Evolutionary conservation across 78 protist species (phyloP).

Genomic region (Chrysochromulina parva): DNA sequence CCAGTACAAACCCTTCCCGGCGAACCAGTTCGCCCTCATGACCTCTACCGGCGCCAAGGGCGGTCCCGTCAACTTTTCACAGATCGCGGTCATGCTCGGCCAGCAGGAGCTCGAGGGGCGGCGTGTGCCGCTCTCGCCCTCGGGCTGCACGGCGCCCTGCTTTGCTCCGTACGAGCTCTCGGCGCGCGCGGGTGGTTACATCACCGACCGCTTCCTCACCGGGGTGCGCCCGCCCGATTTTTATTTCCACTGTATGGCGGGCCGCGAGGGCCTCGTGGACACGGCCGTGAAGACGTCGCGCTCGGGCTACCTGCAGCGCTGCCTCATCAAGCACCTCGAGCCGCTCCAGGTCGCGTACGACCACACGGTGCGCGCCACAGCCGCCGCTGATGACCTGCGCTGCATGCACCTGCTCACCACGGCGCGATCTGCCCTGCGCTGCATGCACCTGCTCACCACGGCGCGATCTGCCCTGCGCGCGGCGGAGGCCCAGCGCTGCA

Average conservation of each 20-base stretch:
- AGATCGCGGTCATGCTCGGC: slow-evolving; percentile 96
- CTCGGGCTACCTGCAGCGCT: slow-evolving; percentile 82
- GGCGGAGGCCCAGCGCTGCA: no score
- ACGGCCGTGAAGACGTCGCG: slow-evolving; percentile 99
- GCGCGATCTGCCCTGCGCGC: no score
- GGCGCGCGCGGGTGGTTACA: slow-evolving; percentile 91
- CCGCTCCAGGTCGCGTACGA: slow-evolving; percentile 38
- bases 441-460: no score
- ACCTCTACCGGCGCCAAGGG: slow-evolving; percentile 98
- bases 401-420: not conserved
- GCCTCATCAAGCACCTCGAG: slow-evolving; percentile 96
- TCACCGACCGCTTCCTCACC: slow-evolving; percentile 94
- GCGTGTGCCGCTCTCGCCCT: slow-evolving; percentile 94
- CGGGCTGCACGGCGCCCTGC: slow-evolving; percentile 92
- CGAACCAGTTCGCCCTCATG: slow-evolving; percentile 93
- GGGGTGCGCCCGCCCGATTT: slow-evolving; percentile 84
- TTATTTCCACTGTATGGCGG: slow-evolving; percentile 99
- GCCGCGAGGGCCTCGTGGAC: slow-evolving; percentile 99
- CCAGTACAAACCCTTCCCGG: slow-evolving; percentile 84
- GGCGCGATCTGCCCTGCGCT: not conserved
- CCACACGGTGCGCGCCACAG: slow-evolving; percentile 37
- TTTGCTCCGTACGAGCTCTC: slow-evolving; percentile 78
- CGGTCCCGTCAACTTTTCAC: slow-evolving; percentile 90
- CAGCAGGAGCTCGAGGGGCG: slow-evolving; percentile 95
- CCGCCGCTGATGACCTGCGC: not conserved